A percentile compares a stretch with the other conserved stretches of the same genome.
Evolutionary conservation across 2,329 filamentous ascomycete genomes (phyloP).

Genomic region (Metarhizium robertsii): DNA sequence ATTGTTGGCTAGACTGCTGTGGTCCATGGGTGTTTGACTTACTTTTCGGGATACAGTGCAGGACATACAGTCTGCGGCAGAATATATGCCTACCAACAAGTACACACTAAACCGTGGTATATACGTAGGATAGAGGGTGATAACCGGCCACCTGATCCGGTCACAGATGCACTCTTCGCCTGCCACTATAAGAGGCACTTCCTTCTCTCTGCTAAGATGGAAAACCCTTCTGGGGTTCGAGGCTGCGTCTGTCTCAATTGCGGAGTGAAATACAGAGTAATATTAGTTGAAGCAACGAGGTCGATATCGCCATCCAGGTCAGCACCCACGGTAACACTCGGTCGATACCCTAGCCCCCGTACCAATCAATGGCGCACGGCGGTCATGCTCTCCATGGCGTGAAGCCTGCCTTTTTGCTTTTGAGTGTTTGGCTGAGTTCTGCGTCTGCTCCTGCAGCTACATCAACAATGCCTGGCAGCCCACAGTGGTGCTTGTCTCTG

Average conservation of each 20-base stretch:
- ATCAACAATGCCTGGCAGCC: not conserved
- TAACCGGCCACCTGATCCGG: no score
- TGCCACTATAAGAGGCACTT: no score
- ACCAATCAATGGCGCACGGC: not conserved
- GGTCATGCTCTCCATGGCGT: no score
- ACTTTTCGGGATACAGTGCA: no score
- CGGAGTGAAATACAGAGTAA: not conserved
- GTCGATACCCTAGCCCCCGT: not conserved
- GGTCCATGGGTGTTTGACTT: no score
- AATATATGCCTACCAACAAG: no score
- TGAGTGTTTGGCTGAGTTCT: conserved; percentile 4
- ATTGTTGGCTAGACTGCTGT: no score
- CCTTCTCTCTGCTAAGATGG: not conserved
- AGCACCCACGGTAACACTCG: not conserved
- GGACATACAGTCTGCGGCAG: no score
- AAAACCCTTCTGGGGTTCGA: not conserved
- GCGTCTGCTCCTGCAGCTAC: not conserved
- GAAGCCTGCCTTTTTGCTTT: no score
- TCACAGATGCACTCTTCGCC: no score
- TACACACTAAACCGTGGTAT: no score
- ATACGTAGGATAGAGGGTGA: no score
- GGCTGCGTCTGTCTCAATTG: not conserved
- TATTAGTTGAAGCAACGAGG: not conserved
- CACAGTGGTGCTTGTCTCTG: conserved; percentile 1
- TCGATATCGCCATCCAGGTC: not conserved